A percentile compares a stretch with the other conserved stretches of the same genome.
phyloP scores from a whole-genome alignment of 2,329 filamentous ascomycete genomes.

The Myriosclerotinia curreyana region DNA sequence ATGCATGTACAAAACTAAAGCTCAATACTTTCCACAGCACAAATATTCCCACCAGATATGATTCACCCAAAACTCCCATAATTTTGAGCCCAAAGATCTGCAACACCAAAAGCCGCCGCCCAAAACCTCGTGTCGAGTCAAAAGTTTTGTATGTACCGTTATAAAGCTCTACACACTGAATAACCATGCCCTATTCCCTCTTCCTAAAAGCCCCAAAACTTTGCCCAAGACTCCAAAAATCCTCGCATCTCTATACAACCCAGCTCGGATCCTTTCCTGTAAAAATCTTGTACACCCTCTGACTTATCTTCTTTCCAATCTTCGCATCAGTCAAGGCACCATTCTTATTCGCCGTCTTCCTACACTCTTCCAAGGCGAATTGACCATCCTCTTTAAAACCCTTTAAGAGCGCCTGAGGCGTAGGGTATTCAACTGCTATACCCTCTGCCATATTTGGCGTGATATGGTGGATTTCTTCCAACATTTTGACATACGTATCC shows the following conservation, averaged over 20 bases:
- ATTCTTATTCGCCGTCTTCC: conserved; percentile 55
- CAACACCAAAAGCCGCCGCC: neutral
- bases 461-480: conserved; percentile 70
- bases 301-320: conserved; percentile 58
- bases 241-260: conserved; percentile 25
- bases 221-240: neutral
- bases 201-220: neutral
- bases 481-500: conserved; percentile 71
- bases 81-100: neutral
- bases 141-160: too few relatives aligned
- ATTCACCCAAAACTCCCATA: neutral
- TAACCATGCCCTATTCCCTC: conserved; percentile 39
- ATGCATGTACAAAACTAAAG: neutral
- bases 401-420: conserved; percentile 54
- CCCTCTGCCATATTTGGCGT: conserved; percentile 71
- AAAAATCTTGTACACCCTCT: conserved; percentile 59
- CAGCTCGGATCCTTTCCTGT: conserved; percentile 49
- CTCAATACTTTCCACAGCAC: neutral
- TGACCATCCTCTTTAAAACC: conserved; percentile 59
- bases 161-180: neutral
- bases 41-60: neutral
- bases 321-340: conserved; percentile 53
- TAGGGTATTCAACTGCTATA: conserved; percentile 59
- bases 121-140: neutral
- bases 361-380: conserved; percentile 58